Percentiles rank a stretch among this genome's conserved stretches.
phyloP scores from a whole-genome alignment of 225 moss, liverwort and hornwort genomes.

The Marchantia polymorpha region DNA sequence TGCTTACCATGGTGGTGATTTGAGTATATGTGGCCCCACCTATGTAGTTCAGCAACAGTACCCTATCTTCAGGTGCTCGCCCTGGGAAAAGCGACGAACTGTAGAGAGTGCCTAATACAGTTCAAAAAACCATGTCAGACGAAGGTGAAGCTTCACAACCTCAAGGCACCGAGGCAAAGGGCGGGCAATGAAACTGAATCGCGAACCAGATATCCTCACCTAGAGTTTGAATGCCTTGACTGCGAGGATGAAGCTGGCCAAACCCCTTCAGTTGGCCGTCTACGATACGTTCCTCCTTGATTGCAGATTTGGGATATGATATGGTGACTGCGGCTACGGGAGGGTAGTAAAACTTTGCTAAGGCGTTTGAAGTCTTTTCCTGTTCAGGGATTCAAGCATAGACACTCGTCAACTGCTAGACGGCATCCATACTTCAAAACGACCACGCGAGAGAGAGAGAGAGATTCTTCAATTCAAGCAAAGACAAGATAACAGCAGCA shows the following conservation, averaged over 20 bases:
- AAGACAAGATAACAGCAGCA: neutral
- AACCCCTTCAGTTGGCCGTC: slow-evolving; percentile 84
- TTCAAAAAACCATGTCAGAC: neutral
- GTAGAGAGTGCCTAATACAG: slow-evolving; percentile 80
- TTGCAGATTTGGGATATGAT: slow-evolving; percentile 73
- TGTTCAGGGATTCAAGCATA: slow-evolving; percentile 24
- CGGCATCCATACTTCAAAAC: neutral
- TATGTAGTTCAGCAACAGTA: slow-evolving; percentile 89
- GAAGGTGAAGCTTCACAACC: neutral
- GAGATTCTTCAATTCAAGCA: neutral
- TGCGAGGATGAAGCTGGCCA: slow-evolving; percentile 98
- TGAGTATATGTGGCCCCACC: slow-evolving; percentile 80
- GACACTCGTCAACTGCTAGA: neutral
- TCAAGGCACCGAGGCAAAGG: neutral
- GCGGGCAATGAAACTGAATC: neutral
- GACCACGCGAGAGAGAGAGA: neutral
- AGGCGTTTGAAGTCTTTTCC: slow-evolving; percentile 67
- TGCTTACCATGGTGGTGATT: slow-evolving; percentile 68
- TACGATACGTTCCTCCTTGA: slow-evolving; percentile 80
- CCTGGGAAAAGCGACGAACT: slow-evolving; percentile 93
- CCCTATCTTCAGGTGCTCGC: slow-evolving; percentile 87
- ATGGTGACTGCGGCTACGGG: slow-evolving; percentile 94
- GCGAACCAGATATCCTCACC: slow-evolving; percentile 37
- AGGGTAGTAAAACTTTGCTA: slow-evolving; percentile 85
- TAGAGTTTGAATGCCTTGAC: slow-evolving; percentile 95